These are phyloP conservation scores for Blastobotrys chiropterorum DNA, from an alignment of 805 yeast genomes.

Conservation along the genomic window DNA sequence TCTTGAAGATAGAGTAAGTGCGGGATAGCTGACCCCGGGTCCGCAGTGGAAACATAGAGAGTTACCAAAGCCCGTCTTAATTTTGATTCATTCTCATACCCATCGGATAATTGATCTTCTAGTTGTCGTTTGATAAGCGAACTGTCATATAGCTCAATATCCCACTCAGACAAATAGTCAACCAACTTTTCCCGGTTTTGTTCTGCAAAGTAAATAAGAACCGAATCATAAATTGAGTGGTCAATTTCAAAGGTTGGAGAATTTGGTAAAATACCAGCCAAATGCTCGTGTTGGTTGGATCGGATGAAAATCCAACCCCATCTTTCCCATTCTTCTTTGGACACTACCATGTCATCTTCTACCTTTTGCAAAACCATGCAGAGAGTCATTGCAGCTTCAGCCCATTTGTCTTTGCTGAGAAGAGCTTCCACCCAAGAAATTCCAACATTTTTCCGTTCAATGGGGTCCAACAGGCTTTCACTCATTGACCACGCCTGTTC, in stretches of 20 bases:
- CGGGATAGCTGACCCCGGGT: constrained; percentile 56
- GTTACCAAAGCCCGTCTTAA: constrained; percentile 27
- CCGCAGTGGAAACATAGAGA: constrained; percentile 51
- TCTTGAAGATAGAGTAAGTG: constrained; percentile 58
- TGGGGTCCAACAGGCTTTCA: constrained; percentile 44
- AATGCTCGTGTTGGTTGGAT: constrained; percentile 37
- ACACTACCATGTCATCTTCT: constrained; percentile 10
- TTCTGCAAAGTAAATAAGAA: constrained; percentile 43
- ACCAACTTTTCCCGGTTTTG: constrained; percentile 35
- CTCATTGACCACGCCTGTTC: constrained; percentile 77
- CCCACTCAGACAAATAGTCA: constrained; percentile 51
- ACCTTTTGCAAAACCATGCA: constrained; percentile 32
- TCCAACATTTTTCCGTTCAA: constrained; percentile 56
- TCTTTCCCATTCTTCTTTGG: constrained; percentile 50
- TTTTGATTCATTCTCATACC: neutral
- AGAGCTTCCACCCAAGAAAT: constrained; percentile 40
- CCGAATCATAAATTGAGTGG: constrained; percentile 38
- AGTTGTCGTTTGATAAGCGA: constrained; percentile 35
- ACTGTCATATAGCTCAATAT: constrained; percentile 44
- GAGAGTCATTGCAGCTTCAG: constrained; percentile 47
- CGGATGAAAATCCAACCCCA: constrained; percentile 53
- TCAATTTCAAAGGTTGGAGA: constrained; percentile 33
- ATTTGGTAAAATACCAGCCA: constrained; percentile 55
- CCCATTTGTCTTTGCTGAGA: constrained; percentile 43
- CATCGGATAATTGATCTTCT: constrained; percentile 7